Evolutionary conservation across 202 grass and related monocot species (phyloP).

Genomic region (Digitaria exilis): DNA sequence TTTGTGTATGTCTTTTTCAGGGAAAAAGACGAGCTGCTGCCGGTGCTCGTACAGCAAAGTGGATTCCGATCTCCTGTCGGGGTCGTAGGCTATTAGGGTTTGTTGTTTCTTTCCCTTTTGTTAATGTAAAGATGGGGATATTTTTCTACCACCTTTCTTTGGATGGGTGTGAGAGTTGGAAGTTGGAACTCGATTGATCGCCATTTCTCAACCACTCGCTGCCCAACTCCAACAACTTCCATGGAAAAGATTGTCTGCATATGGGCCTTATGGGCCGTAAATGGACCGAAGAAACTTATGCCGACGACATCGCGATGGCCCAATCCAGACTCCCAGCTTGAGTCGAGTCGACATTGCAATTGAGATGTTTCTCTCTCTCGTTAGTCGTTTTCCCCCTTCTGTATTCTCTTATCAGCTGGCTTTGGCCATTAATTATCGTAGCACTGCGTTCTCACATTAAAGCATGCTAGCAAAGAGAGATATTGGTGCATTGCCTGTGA

Average conservation of each 20-base stretch:
- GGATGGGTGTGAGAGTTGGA: neutral
- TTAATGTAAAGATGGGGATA: constrained; percentile 3
- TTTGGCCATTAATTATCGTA: too few species aligned
- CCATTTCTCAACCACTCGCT: constrained; percentile 32
- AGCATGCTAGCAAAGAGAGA: too few species aligned
- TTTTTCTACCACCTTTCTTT: neutral
- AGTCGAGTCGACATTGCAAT: neutral
- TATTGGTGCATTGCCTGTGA: too few species aligned
- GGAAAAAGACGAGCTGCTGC: constrained; percentile 13
- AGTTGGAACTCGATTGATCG: constrained; percentile 27
- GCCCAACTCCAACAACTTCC: neutral
- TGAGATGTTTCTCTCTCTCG: neutral
- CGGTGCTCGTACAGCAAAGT: constrained; percentile 12
- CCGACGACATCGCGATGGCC: neutral
- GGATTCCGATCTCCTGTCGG: constrained; percentile 43
- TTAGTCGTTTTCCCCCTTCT: too few species aligned
- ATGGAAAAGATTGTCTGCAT: neutral
- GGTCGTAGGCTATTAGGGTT: constrained; percentile 21
- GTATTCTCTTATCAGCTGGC: neutral
- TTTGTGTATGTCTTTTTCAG: neutral
- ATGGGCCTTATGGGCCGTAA: neutral
- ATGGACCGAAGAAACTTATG: neutral
- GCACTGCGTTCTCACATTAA: too few species aligned
- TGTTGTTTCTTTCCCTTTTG: constrained; percentile 31
- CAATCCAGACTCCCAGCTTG: too few species aligned